Conservation (phyloP, 805 yeast genomes). For the Monosporozyma aquatica region DNA sequence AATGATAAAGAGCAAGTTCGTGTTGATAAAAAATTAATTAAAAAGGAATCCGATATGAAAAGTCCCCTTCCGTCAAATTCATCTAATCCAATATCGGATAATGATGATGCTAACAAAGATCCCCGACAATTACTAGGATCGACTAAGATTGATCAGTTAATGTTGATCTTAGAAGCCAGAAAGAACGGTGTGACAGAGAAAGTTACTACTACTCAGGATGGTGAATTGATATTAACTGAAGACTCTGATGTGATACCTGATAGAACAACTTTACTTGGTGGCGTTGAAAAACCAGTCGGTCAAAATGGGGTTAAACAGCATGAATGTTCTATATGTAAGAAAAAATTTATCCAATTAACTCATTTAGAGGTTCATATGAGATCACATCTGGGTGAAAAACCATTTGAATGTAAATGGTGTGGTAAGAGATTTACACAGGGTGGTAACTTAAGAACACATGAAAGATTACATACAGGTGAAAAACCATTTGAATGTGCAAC, state of each 20-base stretch:
- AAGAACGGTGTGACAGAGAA: constrained; percentile 61
- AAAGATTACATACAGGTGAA: constrained; percentile 83
- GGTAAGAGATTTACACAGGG: constrained; percentile 82
- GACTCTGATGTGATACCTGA: constrained; percentile 45
- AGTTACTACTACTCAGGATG: constrained; percentile 59
- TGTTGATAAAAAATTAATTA: no score
- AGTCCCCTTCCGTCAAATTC: background rate
- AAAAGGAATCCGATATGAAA: background rate
- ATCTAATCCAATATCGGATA: background rate
- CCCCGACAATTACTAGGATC: constrained; percentile 72
- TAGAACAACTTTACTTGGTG: constrained; percentile 64
- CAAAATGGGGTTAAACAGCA: constrained; percentile 40
- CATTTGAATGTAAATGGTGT: constrained; percentile 72
- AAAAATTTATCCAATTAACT: constrained; percentile 76
- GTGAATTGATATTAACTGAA: constrained; percentile 49
- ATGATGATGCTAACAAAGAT: constrained; percentile 34
- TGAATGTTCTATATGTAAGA: constrained; percentile 68
- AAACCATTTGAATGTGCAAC: constrained; percentile 75
- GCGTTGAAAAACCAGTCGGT: constrained; percentile 56
- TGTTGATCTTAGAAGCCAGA: constrained; percentile 85
- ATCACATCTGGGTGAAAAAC: constrained; percentile 80
- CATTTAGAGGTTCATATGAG: constrained; percentile 85
- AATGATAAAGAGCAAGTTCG: background rate
- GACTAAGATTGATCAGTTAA: constrained; percentile 81
- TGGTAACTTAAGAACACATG: constrained; percentile 79